phyloP scores from a whole-genome alignment of 2,329 filamentous ascomycete species.

The Pseudonectria foliicola region DNA sequence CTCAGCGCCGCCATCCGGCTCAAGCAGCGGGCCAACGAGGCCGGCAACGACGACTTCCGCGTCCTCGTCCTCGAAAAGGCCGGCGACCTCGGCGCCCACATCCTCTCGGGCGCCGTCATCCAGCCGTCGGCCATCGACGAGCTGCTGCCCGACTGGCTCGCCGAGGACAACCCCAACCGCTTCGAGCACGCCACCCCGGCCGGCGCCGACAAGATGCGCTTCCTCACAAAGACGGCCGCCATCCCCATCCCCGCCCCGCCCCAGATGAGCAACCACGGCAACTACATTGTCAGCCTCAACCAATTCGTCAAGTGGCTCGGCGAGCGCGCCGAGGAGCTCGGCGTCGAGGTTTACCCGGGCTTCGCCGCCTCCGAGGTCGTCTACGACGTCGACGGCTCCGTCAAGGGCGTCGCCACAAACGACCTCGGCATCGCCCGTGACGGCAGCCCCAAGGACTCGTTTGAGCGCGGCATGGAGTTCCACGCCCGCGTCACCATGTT shows the following conservation, averaged over 20 bases:
- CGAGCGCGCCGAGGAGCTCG: constrained; percentile 91
- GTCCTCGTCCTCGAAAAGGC: constrained; percentile 93
- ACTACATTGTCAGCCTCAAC: constrained; percentile 94
- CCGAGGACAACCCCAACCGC: constrained; percentile 76
- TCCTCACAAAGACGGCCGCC: constrained; percentile 73
- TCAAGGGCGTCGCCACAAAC: constrained; percentile 92
- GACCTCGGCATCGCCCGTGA: constrained; percentile 78
- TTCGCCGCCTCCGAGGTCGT: constrained; percentile 92
- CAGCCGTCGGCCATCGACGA: constrained; percentile 84
- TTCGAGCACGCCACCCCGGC: constrained; percentile 86
- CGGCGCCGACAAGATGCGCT: constrained; percentile 80
- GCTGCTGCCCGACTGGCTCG: constrained; percentile 87
- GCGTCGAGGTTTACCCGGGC: constrained; percentile 92
- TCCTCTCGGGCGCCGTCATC: constrained; percentile 91
- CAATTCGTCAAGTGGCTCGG: constrained; percentile 94
- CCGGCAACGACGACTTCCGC: constrained; percentile 91
- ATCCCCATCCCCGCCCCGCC: constrained; percentile 83
- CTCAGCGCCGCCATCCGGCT: constrained; percentile 87
- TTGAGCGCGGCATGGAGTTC: constrained; percentile 98
- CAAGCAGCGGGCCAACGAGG: constrained; percentile 91
- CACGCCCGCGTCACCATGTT: constrained; percentile 88
- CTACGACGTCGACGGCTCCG: constrained; percentile 78
- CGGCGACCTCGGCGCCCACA: constrained; percentile 89
- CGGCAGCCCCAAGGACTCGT: constrained; percentile 80
- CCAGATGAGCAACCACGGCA: constrained; percentile 97